A percentile compares a stretch with the other conserved stretches of the same genome.
These are phyloP conservation scores for Ophiostoma ips DNA, from an alignment of 2,329 filamentous ascomycete genomes.

Conservation along the genomic window DNA sequence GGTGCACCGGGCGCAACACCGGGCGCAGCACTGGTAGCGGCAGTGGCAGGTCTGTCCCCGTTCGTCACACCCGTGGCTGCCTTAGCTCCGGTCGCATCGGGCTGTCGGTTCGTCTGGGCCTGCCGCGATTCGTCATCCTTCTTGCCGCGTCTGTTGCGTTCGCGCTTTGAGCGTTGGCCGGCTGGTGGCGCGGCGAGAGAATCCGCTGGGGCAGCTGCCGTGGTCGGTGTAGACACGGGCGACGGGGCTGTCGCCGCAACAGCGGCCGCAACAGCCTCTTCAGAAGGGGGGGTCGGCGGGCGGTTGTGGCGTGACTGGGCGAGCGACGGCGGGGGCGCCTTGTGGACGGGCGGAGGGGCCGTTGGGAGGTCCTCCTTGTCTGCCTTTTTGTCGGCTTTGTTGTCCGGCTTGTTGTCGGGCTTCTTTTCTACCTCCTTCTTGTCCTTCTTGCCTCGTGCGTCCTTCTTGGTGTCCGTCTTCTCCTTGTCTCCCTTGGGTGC, in stretches of 20 bases:
- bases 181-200: background rate
- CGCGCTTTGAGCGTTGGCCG: background rate
- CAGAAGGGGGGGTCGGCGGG: slow-evolving; percentile 7
- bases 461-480: background rate
- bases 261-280: background rate
- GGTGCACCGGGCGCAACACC: background rate
- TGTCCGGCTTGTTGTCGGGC: background rate
- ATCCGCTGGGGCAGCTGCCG: background rate
- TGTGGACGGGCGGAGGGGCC: background rate
- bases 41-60: slow-evolving; percentile 19
- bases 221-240: background rate
- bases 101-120: background rate
- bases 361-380: background rate
- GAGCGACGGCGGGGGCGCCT: slow-evolving; percentile 10
- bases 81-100: background rate
- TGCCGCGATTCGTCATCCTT: background rate
- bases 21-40: slow-evolving; percentile 3
- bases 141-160: background rate
- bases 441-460: background rate
- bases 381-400: background rate
- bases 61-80: slow-evolving; percentile 7
- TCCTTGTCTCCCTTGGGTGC: background rate
- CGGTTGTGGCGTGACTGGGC: slow-evolving; percentile 14
- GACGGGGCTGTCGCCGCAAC: background rate
- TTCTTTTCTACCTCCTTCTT: background rate